These are phyloP conservation scores for Fusarium austroafricanum DNA, from an alignment of 2,329 filamentous ascomycete genomes.

Conservation along the genomic window DNA sequence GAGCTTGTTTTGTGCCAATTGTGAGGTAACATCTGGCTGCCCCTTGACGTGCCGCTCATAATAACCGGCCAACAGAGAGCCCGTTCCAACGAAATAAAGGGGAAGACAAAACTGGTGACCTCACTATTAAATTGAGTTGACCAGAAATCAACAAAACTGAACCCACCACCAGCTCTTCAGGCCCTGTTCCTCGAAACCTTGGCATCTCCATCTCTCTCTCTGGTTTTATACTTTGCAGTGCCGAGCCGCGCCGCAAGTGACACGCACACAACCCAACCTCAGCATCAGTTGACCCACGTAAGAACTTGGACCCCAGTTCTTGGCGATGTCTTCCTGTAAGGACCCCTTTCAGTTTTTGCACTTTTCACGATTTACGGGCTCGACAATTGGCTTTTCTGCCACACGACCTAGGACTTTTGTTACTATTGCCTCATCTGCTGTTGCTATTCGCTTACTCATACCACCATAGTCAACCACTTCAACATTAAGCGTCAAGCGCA, in stretches of 20 bases:
- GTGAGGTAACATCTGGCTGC: slow-evolving; percentile 4
- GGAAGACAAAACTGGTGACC: slow-evolving; percentile 18
- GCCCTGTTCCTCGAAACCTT: slow-evolving; percentile 24
- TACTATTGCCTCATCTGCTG: not conserved
- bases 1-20: slow-evolving; percentile 4
- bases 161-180: slow-evolving; percentile 13
- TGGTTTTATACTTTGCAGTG: slow-evolving; percentile 18
- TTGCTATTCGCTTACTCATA: not conserved
- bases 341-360: slow-evolving; percentile 24
- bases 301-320: slow-evolving; percentile 30
- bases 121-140: slow-evolving; percentile 14
- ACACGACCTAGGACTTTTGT: not conserved
- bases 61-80: slow-evolving; percentile 7
- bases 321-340: slow-evolving; percentile 42
- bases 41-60: slow-evolving; percentile 27
- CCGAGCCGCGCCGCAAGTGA: slow-evolving; percentile 17
- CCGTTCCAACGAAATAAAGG: slow-evolving; percentile 32
- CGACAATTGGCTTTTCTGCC: not conserved
- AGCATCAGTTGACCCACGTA: slow-evolving; percentile 13
- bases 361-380: not conserved
- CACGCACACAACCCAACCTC: slow-evolving; percentile 12
- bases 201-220: slow-evolving; percentile 10
- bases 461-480: slow-evolving; percentile 57
- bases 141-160: slow-evolving; percentile 24
- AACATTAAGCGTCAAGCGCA: slow-evolving; percentile 59